A percentile compares a stretch with the other conserved stretches of the same genome.
Evolutionary conservation across 2,329 filamentous ascomycete species (phyloP).

Genomic region (Neonectria punicea): DNA sequence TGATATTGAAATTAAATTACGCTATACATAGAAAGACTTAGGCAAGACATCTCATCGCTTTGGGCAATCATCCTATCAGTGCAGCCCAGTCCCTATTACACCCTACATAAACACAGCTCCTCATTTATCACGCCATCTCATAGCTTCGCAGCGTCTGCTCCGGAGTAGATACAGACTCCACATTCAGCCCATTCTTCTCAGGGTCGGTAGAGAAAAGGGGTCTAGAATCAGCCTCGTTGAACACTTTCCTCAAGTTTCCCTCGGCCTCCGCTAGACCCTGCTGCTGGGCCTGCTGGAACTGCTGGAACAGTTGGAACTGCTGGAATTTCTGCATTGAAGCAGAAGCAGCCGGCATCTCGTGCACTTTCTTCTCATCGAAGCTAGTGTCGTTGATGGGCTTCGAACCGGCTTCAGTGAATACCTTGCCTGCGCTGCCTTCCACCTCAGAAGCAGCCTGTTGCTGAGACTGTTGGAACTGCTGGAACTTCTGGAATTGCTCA

Average conservation of each 20-base stretch:
- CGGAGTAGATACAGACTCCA: background rate
- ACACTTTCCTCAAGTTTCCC: slow-evolving; percentile 3
- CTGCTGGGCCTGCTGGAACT: background rate
- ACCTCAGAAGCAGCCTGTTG: slow-evolving; percentile 8
- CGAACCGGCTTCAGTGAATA: background rate
- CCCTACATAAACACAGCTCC: background rate
- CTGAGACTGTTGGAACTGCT: background rate
- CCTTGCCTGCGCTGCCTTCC: slow-evolving; percentile 1
- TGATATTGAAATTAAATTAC: too few species aligned
- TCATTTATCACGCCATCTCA: background rate
- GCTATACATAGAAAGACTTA: too few species aligned
- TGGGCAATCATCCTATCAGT: too few species aligned
- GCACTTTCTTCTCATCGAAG: background rate
- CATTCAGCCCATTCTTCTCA: background rate
- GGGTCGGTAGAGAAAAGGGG: background rate
- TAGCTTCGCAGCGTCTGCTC: background rate
- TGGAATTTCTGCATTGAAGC: background rate
- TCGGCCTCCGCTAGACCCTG: slow-evolving; percentile 1
- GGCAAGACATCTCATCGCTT: too few species aligned
- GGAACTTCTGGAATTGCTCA: background rate
- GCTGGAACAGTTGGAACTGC: background rate
- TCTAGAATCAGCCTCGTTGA: slow-evolving; percentile 11
- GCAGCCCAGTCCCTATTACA: too few species aligned
- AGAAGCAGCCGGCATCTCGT: background rate
- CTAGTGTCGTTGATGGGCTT: background rate